Evolutionary conservation across 2,329 filamentous ascomycete species (phyloP).

Genomic region (Pyrenophora tritici-repentis): DNA sequence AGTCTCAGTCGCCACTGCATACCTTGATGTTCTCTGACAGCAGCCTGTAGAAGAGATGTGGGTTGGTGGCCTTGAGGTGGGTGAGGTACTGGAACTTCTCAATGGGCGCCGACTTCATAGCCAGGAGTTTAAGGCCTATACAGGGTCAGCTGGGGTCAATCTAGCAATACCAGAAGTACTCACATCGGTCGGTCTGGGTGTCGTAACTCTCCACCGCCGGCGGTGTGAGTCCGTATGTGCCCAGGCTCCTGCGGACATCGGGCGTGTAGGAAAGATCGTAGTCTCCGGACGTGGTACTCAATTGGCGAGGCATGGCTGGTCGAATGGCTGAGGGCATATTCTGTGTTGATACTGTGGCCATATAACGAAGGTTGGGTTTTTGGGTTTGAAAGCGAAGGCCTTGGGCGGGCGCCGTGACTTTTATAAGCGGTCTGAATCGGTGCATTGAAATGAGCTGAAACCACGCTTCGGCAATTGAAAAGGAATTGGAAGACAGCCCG

Average conservation of each 20-base stretch:
- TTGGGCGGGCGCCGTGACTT: conserved; percentile 35
- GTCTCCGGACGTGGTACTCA: conserved; percentile 52
- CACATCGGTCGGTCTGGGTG: conserved; percentile 57
- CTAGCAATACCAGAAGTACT: conserved; percentile 39
- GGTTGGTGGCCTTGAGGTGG: conserved; percentile 73
- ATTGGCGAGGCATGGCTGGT: conserved; percentile 45
- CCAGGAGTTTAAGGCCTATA: conserved; percentile 74
- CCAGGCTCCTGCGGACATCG: conserved; percentile 57
- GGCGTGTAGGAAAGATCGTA: conserved; percentile 56
- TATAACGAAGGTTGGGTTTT: conserved; percentile 27
- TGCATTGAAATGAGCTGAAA: conserved; percentile 44
- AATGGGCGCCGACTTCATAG: conserved; percentile 69
- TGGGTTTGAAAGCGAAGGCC: conserved; percentile 23
- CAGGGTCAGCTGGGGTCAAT: conserved; percentile 44
- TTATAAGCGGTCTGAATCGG: conserved; percentile 41
- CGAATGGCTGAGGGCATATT: conserved; percentile 45
- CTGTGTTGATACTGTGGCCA: conserved; percentile 44
- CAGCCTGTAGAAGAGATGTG: conserved; percentile 80
- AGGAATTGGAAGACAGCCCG: conserved; percentile 34
- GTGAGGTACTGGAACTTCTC: conserved; percentile 87
- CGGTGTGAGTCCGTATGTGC: conserved; percentile 59
- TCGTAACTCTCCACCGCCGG: conserved; percentile 57
- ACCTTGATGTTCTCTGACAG: conserved; percentile 73
- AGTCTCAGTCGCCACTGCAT: background rate
- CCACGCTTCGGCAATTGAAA: conserved; percentile 37